These are phyloP conservation scores for Zygoascus ofunaensis DNA, from an alignment of 805 yeast species.

Conservation along the genomic window DNA sequence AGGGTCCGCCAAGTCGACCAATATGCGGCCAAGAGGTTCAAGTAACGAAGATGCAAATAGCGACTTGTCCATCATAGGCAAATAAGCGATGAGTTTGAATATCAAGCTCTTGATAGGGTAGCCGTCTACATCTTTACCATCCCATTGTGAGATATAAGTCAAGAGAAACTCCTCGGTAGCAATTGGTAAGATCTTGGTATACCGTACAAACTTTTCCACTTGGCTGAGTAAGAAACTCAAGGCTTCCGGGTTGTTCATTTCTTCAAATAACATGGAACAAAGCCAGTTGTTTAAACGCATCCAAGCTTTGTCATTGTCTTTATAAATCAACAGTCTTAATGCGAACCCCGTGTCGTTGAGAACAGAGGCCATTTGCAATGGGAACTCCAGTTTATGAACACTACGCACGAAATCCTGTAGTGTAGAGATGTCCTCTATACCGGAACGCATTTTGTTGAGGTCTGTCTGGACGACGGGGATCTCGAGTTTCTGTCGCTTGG, in stretches of 20 bases:
- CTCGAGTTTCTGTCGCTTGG: conserved; percentile 5
- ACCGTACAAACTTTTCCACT: conserved; percentile 5
- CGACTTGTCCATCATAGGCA: conserved; percentile 9
- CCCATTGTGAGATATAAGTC: conserved; percentile 8
- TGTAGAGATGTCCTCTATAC: conserved; percentile 7
- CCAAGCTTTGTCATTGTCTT: conserved; percentile 13
- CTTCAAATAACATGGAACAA: conserved; percentile 4
- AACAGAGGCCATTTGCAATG: conserved; percentile 17
- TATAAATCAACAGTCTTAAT: conserved; percentile 10
- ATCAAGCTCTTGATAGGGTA: background rate
- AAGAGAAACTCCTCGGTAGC: conserved; percentile 14
- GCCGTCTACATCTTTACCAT: conserved; percentile 2
- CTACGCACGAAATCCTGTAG: conserved; percentile 11
- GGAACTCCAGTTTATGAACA: conserved; percentile 12
- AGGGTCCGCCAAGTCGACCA: background rate
- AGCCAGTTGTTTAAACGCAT: conserved; percentile 16
- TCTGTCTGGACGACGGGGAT: conserved; percentile 7
- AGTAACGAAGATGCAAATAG: conserved; percentile 3
- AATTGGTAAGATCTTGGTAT: conserved; percentile 11
- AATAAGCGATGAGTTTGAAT: conserved; percentile 7
- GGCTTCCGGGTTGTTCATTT: conserved; percentile 1
- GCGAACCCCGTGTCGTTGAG: conserved; percentile 11
- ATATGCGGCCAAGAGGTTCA: conserved; percentile 5
- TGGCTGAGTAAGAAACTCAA: conserved; percentile 5
- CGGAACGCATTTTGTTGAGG: background rate